Base-by-base conservation (phyloP, 2,329 filamentous ascomycete species). In the Blastomyces gilchristii region DNA sequence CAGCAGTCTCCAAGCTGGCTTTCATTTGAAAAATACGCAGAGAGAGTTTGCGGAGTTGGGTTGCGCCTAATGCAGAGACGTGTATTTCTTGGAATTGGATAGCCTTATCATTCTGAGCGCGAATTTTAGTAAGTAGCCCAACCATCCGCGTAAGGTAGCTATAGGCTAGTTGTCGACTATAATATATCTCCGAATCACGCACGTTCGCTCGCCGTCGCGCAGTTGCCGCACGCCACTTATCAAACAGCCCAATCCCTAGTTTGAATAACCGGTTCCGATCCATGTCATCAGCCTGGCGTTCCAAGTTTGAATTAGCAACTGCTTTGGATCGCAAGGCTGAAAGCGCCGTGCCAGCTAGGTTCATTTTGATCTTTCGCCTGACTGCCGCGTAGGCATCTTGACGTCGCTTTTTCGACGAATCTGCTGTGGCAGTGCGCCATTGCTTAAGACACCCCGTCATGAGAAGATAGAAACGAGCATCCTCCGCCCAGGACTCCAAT, bases 391-490 rank as follows among this genome's bases (percentile, higher is more conserved):
- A 87, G 0, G 81, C 79, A 49, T 84, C 80, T 59, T 83, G 79
- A 39, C 82, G 78, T 28, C 82, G 79, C 65, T 76, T 76, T 64
- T 82, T 80, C 41, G 81, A 76, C 18, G 80, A 77, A 62, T 82
- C 75, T 52, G 78, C 71, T 1, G 80, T 81, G 25, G 80, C 78
- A 49, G 76, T 73, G 28, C 76, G 78, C 83, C 83, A 86, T 16
- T 71, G 70, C 65, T 80, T 82, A 60, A 85, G 67, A 2, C 76
- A 73, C 52, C 73, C 76, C 8, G 76, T 83, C 52, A 78, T 74
- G n/a, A 82, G 69, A 47, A 83, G 81, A 69, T 84, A 86, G 66
- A 81, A 85, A 12, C 77, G 73, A 31, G 83, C 83, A 70, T 83
- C 79, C n/a, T 72, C 72, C 34, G 83, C 80, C 81, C 81, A 83